Base-by-base conservation (phyloP, 106 monocot genomes). In the Cymbidium sinense region DNA sequence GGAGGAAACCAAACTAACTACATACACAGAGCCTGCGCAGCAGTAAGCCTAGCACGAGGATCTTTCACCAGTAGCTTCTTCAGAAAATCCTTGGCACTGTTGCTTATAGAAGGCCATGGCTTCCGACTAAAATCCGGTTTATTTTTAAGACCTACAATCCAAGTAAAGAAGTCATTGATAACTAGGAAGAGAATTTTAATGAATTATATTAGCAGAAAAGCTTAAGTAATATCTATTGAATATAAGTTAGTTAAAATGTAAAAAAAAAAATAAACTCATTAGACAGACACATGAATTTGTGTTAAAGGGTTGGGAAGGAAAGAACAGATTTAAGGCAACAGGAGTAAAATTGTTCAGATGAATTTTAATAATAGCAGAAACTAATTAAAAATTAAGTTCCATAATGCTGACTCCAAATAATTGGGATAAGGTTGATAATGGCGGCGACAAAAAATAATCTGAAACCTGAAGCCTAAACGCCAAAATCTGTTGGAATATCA, bases 11-110 rank as follows among this genome's bases (percentile, higher is more conserved):
- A 51, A 79, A 79, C 10, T 27, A 54, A 67, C 72, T 73, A 91
- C 92, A 61, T 95, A 99, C 98, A 99, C 71, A 99, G 83, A 77
- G 98, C 98, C 77, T 99, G 98, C 83, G 94, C 88, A 76, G 98
- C 98, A 69, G 98, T 99, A 50, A 99, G 72, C 80, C 98, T 99
- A 47, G 83, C 81, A 81, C 82, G 85, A 83, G 94, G 94, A 78
- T 99, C 90, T 88, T 94, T 99, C 47, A 99, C 98, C 37, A 99
- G 80, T 23, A 99, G 79, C 80, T 92, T 99, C 67, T 86, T 83
- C 58, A 99, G 89, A 83, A 99, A 99, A 87, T 99, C 98, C 76
- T 89, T 92, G 19, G 94, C 98, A 83, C 90, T 83, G 30, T 84
- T 62, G 58, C 94, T 99, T 80, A 99, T 90, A 80, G 34, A 89